Percentiles rank a stretch among this genome's conserved stretches.
phyloP scores from a whole-genome alignment of 208 protist genomes.

The Acanthamoeba culbertsoni region DNA sequence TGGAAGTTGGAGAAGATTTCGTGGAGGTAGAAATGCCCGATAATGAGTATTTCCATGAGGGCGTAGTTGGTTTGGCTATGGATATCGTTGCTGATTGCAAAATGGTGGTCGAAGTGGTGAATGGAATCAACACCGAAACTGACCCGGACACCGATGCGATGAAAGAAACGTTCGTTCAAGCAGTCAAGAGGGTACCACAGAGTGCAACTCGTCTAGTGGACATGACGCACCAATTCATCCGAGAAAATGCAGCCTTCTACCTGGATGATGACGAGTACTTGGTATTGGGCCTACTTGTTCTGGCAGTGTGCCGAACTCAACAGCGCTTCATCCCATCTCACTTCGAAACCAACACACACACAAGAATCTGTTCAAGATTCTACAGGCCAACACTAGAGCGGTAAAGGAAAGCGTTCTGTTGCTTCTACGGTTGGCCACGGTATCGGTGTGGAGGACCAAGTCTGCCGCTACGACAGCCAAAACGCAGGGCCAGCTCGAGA shows the following conservation, averaged over 20 bases:
- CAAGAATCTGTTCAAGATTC: neutral
- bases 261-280: neutral
- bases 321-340: no score
- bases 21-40: slow-evolving; percentile 33
- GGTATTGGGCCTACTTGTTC: neutral
- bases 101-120: slow-evolving; percentile 17
- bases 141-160: neutral
- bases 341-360: neutral
- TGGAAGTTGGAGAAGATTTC: neutral
- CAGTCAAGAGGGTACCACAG: neutral
- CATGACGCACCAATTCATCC: neutral
- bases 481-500: neutral
- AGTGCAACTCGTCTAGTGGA: neutral
- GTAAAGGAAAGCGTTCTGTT: slow-evolving; percentile 7
- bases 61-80: neutral
- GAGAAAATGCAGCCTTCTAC: slow-evolving; percentile 13
- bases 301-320: neutral
- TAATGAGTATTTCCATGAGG: slow-evolving; percentile 44
- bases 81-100: slow-evolving; percentile 9
- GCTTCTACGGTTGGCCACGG: slow-evolving; percentile 23
- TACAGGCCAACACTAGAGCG: neutral
- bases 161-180: slow-evolving; percentile 11
- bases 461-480: slow-evolving; percentile 16
- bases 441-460: slow-evolving; percentile 32
- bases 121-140: slow-evolving; percentile 24